These are phyloP conservation scores for Spatholobus suberectus DNA, from an alignment of 306 rosid species.

Conservation along the genomic window DNA sequence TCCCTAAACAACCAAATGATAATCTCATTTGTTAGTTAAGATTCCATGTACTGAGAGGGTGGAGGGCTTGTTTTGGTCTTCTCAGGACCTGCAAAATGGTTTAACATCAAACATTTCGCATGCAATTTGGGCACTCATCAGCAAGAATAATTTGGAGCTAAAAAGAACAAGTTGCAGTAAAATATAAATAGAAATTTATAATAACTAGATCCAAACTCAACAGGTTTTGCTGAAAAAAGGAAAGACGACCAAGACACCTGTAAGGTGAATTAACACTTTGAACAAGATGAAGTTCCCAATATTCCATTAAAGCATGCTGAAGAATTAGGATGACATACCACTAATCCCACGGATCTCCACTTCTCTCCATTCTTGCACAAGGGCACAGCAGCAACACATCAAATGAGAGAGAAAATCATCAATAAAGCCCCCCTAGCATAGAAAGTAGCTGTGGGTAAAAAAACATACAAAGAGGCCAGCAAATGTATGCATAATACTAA, in stretches of 20 bases:
- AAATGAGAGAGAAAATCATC: slow-evolving; percentile 97
- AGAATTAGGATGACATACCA: slow-evolving; percentile 57
- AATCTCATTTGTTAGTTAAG: slow-evolving; percentile 49
- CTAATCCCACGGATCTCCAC: slow-evolving; percentile 83
- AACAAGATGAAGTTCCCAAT: slow-evolving; percentile 7
- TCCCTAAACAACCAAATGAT: slow-evolving; percentile 36
- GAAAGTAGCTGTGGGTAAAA: slow-evolving; percentile 34
- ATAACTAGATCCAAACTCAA: not conserved
- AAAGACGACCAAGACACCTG: slow-evolving; percentile 6
- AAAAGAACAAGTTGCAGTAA: not conserved
- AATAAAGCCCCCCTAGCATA: slow-evolving; percentile 77
- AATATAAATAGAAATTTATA: not conserved
- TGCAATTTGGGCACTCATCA: not conserved
- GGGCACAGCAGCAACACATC: slow-evolving; percentile 99
- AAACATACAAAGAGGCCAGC: slow-evolving; percentile 21
- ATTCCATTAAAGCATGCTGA: slow-evolving; percentile 12
- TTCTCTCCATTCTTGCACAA: slow-evolving; percentile 99
- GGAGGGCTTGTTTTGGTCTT: slow-evolving; percentile 95
- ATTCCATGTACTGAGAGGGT: slow-evolving; percentile 87
- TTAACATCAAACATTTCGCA: slow-evolving; percentile 35
- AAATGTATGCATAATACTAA: slow-evolving; percentile 16
- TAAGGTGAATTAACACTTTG: not conserved
- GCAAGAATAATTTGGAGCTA: not conserved
- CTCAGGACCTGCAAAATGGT: slow-evolving; percentile 64
- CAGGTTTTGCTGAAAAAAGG: slow-evolving; percentile 5